Evolutionary conservation across 768 basidiomycete species (phyloP), one percentile per base, ranked within the genome.

Genomic region (Boletus pseudopeckii): DNA sequence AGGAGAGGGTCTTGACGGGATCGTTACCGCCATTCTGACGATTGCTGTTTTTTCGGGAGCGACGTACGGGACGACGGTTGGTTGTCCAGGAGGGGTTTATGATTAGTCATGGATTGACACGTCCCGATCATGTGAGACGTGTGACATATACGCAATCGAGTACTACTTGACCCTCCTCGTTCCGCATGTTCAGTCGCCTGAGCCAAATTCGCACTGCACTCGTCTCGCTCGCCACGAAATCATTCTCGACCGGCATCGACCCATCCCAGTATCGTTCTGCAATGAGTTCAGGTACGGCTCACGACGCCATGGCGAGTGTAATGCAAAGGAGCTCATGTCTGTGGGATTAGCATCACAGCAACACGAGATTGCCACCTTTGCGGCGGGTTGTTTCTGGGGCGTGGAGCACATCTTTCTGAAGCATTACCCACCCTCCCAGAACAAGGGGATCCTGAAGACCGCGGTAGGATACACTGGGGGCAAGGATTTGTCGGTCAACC

Each of bases 321-420:
- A 1, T 26, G 9, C 36, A 26, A 28, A 14, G 26, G 15, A 18
- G 33, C 61, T 63, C 24, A 63, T 32, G 22, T 26, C 28, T 22
- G 51, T 64, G 68, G 18, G 65, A 74, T 9, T 72, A 57, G 80
- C 76, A 5, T 77, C 79, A 7, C 79, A 78, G 47, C 55, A 69
- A 30, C 63, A 64, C 10, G 73, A 79, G 59, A 58, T 77, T 46
- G 79, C 80, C 5, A 80, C 72, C 2, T 81, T 80, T 50, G 80
- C 69, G 8, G 54, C 54, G 7, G 88, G 90, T 20, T 91, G 90
- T 64, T 92, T 92, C 71, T 91, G 90, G 90, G 90, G 90, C 17
- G 85, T 86, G 18, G 87, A 92, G 60, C 89, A 92, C 63, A 89
- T 91, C 66, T 92, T 90, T 68, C 64, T 89, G 50, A 88, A 90